These are phyloP conservation scores for Saccharomycopsis hybrid DNA, from an alignment of 1,139 yeast genomes.

Conservation along the genomic window DNA sequence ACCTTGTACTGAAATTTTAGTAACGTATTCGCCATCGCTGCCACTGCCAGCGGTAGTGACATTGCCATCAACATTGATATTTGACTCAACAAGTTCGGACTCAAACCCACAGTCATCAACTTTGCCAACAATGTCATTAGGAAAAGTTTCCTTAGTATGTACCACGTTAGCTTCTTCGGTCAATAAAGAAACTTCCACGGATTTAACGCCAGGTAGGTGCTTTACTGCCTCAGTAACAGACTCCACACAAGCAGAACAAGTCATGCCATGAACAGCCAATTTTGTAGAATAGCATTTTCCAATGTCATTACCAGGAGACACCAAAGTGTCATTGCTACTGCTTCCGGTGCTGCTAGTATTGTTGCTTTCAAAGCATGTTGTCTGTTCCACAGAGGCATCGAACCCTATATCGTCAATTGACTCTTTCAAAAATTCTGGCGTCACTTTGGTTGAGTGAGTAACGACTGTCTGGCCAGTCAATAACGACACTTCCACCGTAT, in stretches of 20 bases:
- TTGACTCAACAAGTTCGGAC: constrained; percentile 30
- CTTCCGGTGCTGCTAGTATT: too few relatives aligned
- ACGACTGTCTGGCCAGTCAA: constrained; percentile 69
- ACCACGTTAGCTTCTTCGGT: constrained; percentile 64
- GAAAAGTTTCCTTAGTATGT: constrained; percentile 35
- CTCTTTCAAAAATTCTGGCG: constrained; percentile 36
- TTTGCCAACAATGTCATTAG: constrained; percentile 36
- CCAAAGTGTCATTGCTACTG: constrained; percentile 14
- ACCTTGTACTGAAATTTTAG: constrained; percentile 42
- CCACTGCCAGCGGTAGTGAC: neutral
- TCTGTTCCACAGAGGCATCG: constrained; percentile 46
- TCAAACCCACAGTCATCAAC: constrained; percentile 80
- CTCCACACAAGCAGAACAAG: constrained; percentile 76
- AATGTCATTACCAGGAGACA: constrained; percentile 22
- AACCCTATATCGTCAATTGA: constrained; percentile 74
- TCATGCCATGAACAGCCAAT: constrained; percentile 61
- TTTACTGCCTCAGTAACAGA: constrained; percentile 54
- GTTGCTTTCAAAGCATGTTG: too few relatives aligned
- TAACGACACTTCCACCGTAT: constrained; percentile 48
- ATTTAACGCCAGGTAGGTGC: constrained; percentile 28
- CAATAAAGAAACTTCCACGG: constrained; percentile 58
- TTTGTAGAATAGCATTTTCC: constrained; percentile 25
- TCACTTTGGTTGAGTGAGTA: constrained; percentile 34
- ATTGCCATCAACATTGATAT: constrained; percentile 6
- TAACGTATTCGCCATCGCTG: constrained; percentile 3